phyloP scores from a whole-genome alignment of 1,284 basidiomycete species.

The Xerocomus cyaneibrunnescens region DNA sequence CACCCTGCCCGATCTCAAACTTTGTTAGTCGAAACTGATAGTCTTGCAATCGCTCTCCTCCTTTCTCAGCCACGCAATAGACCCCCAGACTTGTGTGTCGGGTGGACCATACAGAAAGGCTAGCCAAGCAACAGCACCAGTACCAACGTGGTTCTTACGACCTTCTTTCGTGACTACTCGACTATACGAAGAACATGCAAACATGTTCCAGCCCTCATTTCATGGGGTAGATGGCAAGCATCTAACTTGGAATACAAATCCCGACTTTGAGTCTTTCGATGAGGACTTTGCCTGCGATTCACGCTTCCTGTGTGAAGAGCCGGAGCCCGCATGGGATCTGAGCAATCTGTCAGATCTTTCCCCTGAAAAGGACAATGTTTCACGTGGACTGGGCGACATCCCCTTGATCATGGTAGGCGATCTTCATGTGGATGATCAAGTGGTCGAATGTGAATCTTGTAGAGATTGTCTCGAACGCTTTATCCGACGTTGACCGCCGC shows the following conservation, averaged over 20 bases:
- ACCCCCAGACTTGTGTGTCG: constrained; percentile 13
- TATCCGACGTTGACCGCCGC: constrained; percentile 77
- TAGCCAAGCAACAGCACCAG: constrained; percentile 16
- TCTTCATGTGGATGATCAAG: constrained; percentile 16
- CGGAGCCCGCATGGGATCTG: constrained; percentile 24
- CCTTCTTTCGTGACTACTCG: constrained; percentile 49
- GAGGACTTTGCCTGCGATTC: constrained; percentile 37
- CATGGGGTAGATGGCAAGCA: constrained; percentile 28
- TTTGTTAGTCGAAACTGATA: constrained; percentile 58
- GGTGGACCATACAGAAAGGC: constrained; percentile 11
- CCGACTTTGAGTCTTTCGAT: constrained; percentile 27
- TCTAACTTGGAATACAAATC: constrained; percentile 33
- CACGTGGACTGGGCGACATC: constrained; percentile 13
- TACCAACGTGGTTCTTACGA: constrained; percentile 52
- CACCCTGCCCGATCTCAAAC: constrained; percentile 3
- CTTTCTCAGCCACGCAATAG: constrained; percentile 52
- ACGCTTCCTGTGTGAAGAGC: constrained; percentile 13
- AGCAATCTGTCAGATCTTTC: constrained; percentile 23
- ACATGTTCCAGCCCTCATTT: constrained; percentile 32
- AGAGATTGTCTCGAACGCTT: constrained; percentile 56
- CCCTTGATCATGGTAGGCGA: constrained; percentile 27
- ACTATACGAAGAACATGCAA: constrained; percentile 50
- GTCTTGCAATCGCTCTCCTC: constrained; percentile 59
- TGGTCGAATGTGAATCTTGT: constrained; percentile 16
- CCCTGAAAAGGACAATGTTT: constrained; percentile 14